Percentiles rank a stretch among this genome's conserved stretches.
Evolutionary conservation across 2,329 filamentous ascomycete species (phyloP).

Genomic region (Scedosporium boydii): DNA sequence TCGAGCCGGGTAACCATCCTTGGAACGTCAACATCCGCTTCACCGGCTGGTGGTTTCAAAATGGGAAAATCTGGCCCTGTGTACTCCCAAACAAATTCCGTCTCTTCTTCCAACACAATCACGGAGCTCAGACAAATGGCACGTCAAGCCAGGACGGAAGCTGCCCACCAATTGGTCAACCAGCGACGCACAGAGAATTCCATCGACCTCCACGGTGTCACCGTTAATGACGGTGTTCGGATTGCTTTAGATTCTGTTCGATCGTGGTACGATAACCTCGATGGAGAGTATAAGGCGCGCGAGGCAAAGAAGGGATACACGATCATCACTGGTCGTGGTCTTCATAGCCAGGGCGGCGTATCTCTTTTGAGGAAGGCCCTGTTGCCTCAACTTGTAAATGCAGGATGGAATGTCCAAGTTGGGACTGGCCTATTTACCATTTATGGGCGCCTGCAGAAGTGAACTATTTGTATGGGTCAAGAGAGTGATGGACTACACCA

Average conservation of each 20-base stretch:
- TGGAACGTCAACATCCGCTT: neutral
- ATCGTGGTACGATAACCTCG: conserved; percentile 52
- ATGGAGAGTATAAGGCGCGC: neutral
- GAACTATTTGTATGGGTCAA: neutral
- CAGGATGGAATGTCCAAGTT: conserved; percentile 76
- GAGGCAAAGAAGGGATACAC: conserved; percentile 43
- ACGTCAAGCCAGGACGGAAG: conserved; percentile 16
- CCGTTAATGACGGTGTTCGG: conserved; percentile 68
- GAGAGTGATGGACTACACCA: no score
- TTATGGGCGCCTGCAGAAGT: conserved; percentile 15
- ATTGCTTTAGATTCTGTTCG: conserved; percentile 62
- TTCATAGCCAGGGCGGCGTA: conserved; percentile 67
- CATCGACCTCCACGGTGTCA: conserved; percentile 77
- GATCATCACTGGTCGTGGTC: conserved; percentile 73
- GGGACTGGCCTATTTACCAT: conserved; percentile 63
- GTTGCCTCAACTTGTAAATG: conserved; percentile 60
- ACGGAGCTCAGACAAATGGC: conserved; percentile 38
- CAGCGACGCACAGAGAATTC: conserved; percentile 49
- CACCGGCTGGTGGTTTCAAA: conserved; percentile 33
- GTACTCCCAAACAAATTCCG: conserved; percentile 13
- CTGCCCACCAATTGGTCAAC: conserved; percentile 62
- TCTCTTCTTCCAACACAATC: neutral
- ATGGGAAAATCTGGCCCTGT: neutral
- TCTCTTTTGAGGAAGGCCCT: conserved; percentile 73
- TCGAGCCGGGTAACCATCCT: neutral